These are phyloP conservation scores for Epichloe baconii DNA, from an alignment of 2,329 filamentous ascomycete species.

Conservation along the genomic window DNA sequence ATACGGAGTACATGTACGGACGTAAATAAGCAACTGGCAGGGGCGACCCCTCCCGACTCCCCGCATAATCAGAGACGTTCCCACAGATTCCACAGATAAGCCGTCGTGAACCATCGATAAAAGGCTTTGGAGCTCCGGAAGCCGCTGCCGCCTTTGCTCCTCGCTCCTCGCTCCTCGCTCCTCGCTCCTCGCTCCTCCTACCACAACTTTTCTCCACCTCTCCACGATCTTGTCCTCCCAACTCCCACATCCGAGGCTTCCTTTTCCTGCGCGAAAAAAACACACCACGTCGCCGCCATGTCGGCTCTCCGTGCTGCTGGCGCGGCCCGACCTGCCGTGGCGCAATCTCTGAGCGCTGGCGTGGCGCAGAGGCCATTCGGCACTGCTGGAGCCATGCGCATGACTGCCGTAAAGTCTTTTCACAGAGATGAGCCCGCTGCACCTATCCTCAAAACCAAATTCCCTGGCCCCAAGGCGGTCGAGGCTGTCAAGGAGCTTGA, in stretches of 20 bases:
- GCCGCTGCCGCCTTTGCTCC: not conserved
- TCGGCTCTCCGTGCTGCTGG: constrained; percentile 9
- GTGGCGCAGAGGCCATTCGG: constrained; percentile 5
- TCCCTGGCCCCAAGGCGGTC: constrained; percentile 66
- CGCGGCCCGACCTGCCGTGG: constrained; percentile 2
- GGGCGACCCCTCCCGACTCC: not conserved
- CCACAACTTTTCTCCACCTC: not conserved
- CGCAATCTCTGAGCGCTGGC: constrained; percentile 3
- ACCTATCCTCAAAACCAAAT: constrained; percentile 42
- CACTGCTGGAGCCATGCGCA: constrained; percentile 9
- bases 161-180: not conserved
- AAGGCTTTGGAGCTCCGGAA: not conserved
- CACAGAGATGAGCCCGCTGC: constrained; percentile 36
- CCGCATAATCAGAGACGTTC: not conserved
- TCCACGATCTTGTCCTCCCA: not conserved
- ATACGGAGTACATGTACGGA: too few species aligned
- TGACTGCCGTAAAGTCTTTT: constrained; percentile 26
- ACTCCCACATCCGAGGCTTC: not conserved
- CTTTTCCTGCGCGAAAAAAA: not conserved
- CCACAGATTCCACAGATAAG: not conserved
- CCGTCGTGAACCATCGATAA: constrained; percentile 4
- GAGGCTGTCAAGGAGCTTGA: constrained; percentile 57
- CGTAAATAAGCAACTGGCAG: not conserved
- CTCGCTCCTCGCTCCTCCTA: not conserved
- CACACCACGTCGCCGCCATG: constrained; percentile 1